Evolutionary conservation across 2,329 filamentous ascomycete genomes (phyloP).

Genomic region (Monilinia fructigena): DNA sequence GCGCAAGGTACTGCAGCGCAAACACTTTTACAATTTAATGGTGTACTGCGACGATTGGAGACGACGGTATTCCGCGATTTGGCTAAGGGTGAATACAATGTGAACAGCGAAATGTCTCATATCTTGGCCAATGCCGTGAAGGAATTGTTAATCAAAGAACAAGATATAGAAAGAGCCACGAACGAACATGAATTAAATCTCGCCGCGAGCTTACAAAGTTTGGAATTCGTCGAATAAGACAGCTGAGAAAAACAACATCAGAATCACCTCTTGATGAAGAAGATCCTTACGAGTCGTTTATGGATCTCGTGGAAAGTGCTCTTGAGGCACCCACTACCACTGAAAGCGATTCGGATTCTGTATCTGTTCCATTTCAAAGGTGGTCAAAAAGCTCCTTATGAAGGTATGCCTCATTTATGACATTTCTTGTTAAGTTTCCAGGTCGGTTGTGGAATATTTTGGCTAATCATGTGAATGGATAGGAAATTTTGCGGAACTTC

Average conservation of each 20-base stretch:
- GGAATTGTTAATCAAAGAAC: neutral
- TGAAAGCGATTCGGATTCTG: neutral
- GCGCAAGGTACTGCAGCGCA: neutral
- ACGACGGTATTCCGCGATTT: neutral
- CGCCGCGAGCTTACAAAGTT: neutral
- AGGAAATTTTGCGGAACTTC: neutral
- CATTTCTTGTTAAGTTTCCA: neutral
- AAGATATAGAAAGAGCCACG: neutral
- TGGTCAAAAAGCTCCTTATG: no score
- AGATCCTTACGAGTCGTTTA: neutral
- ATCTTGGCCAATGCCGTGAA: neutral
- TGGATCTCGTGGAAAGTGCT: neutral
- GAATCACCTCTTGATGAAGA: neutral
- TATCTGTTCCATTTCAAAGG: neutral
- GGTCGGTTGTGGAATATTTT: neutral
- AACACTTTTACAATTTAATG: constrained; percentile 11
- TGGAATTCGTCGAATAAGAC: neutral
- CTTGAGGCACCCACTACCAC: neutral
- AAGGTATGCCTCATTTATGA: neutral
- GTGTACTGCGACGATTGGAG: constrained; percentile 4
- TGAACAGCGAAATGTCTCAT: neutral
- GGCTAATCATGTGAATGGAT: neutral
- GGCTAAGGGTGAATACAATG: constrained; percentile 5
- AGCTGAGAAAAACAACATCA: neutral
- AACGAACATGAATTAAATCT: neutral